Percentiles rank a stretch among this genome's conserved stretches.
Evolutionary conservation across 2,329 filamentous ascomycete species (phyloP).

Genomic region (Clarireedia sp.): DNA sequence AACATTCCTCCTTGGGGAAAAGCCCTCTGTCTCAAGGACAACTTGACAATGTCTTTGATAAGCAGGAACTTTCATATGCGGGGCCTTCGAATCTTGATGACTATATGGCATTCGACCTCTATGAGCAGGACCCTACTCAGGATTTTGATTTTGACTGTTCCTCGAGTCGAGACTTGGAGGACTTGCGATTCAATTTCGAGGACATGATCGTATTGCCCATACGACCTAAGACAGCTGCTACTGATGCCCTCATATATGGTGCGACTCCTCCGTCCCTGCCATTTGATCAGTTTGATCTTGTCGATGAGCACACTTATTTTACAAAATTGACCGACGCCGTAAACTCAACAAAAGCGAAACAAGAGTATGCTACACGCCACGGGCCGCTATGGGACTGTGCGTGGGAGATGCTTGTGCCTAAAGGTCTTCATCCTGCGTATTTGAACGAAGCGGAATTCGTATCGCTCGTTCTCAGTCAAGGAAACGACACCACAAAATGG

Average conservation of each 20-base stretch:
- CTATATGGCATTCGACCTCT: slow-evolving; percentile 6
- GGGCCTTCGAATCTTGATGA: background rate
- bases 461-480: slow-evolving; percentile 9
- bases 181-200: slow-evolving; percentile 5
- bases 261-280: background rate
- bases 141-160: background rate
- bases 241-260: background rate
- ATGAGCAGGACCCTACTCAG: slow-evolving; percentile 3
- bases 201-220: slow-evolving; percentile 9
- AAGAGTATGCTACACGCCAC: slow-evolving; percentile 8
- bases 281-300: slow-evolving; percentile 8
- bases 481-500: slow-evolving; percentile 7
- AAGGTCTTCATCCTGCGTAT: slow-evolving; percentile 13
- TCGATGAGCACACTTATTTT: slow-evolving; percentile 4
- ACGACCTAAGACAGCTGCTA: background rate
- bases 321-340: background rate
- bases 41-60: background rate
- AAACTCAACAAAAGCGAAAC: background rate
- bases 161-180: background rate
- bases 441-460: slow-evolving; percentile 13
- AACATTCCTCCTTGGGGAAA: no score
- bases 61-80: background rate
- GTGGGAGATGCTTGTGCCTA: slow-evolving; percentile 8
- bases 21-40: no score
- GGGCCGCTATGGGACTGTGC: slow-evolving; percentile 13